phyloP scores from a whole-genome alignment of 768 basidiomycete genomes.

The Psilocybe cubensis region DNA sequence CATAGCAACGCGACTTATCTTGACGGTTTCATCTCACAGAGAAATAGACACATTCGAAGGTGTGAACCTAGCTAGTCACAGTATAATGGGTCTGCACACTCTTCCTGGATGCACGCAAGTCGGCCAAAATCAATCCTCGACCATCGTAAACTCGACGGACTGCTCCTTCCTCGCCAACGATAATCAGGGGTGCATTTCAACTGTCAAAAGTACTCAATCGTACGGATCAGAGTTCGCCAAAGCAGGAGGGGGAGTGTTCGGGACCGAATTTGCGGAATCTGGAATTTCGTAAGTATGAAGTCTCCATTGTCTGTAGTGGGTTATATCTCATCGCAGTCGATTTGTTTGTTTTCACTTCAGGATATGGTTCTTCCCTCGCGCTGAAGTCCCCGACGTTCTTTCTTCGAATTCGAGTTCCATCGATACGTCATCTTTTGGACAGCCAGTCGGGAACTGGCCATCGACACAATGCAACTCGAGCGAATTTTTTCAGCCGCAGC shows the following conservation, averaged over 20 bases:
- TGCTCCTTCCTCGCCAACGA: slow-evolving; percentile 56
- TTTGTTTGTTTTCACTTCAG: slow-evolving; percentile 27
- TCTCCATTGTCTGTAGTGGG: neutral
- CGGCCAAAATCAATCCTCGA: slow-evolving; percentile 52
- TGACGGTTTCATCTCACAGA: slow-evolving; percentile 23
- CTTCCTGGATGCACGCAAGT: slow-evolving; percentile 58
- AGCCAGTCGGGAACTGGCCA: slow-evolving; percentile 74
- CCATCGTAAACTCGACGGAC: slow-evolving; percentile 57
- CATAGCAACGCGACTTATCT: neutral
- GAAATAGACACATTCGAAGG: slow-evolving; percentile 87
- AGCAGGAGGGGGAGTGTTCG: slow-evolving; percentile 73
- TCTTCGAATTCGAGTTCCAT: slow-evolving; percentile 52
- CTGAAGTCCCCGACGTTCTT: slow-evolving; percentile 49
- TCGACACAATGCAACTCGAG: slow-evolving; percentile 54
- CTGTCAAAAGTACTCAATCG: slow-evolving; percentile 53
- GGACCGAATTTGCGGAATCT: slow-evolving; percentile 68
- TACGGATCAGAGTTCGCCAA: slow-evolving; percentile 71
- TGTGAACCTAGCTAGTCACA: slow-evolving; percentile 66
- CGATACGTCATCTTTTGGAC: slow-evolving; percentile 61
- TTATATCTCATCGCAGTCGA: neutral
- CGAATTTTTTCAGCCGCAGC: slow-evolving; percentile 62
- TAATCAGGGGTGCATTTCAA: slow-evolving; percentile 70
- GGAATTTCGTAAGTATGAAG: slow-evolving; percentile 61
- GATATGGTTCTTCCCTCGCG: slow-evolving; percentile 67
- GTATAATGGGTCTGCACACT: slow-evolving; percentile 77